phyloP scores from a whole-genome alignment of 495 filamentous ascomycete genomes.

The Xylaria nigripes region DNA sequence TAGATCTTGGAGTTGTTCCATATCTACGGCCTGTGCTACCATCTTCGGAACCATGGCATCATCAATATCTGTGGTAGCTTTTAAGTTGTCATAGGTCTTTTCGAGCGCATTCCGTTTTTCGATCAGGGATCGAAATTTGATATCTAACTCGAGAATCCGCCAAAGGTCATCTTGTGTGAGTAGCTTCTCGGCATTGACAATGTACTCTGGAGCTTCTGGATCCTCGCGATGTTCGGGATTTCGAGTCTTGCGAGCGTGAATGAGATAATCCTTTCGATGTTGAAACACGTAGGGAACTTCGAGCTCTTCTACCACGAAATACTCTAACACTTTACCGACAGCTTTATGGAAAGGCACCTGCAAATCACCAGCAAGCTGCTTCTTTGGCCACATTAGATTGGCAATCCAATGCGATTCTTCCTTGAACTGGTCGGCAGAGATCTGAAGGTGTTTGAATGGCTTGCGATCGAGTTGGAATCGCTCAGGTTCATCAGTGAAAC shows the following conservation, averaged over 20 bases:
- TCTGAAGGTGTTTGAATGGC: conserved; percentile 67
- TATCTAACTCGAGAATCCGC: conserved; percentile 87
- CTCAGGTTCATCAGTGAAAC: conserved; percentile 80
- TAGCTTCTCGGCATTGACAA: conserved; percentile 74
- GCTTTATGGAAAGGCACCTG: conserved; percentile 77
- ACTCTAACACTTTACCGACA: conserved; percentile 86
- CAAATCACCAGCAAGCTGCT: conserved; percentile 58
- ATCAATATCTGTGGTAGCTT: conserved; percentile 41
- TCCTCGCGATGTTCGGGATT: conserved; percentile 46
- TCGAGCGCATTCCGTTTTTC: conserved; percentile 83
- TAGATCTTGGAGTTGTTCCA: conserved; percentile 92
- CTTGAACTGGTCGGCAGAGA: conserved; percentile 70
- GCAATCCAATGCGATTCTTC: conserved; percentile 92
- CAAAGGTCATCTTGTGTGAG: conserved; percentile 89
- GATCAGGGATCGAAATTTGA: conserved; percentile 83
- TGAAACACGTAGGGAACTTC: conserved; percentile 98
- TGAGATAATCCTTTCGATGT: conserved; percentile 94
- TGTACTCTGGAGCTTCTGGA: conserved; percentile 60
- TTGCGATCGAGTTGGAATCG: conserved; percentile 87
- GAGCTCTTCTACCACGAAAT: conserved; percentile 83
- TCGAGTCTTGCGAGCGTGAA: conserved; percentile 72
- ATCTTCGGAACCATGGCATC: conserved; percentile 72
- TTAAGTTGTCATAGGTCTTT: conserved; percentile 65
- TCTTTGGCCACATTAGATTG: conserved; percentile 77
- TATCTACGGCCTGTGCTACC: conserved; percentile 61